Evolutionary conservation across 2,329 filamentous ascomycete species (phyloP), one percentile per base, ranked within the genome.

Genomic region (Aspergillus quadrilineatus): DNA sequence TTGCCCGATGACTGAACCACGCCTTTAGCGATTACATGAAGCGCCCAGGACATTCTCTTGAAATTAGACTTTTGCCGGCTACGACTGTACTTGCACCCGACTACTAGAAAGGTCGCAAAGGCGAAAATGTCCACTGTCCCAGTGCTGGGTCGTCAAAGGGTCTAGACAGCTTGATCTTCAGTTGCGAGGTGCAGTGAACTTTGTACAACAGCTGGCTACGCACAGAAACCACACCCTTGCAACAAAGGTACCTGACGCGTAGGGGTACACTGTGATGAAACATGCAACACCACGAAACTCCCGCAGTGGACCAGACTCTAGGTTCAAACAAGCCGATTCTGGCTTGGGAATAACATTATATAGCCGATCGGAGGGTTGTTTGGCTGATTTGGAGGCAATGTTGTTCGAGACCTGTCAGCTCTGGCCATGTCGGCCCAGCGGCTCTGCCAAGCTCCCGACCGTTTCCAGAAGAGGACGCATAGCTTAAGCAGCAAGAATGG

Each of bases 1-100:
- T 60, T 64, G 47, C 58, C 69, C 1, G 67, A 70, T 32, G 73
- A 73, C 52, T 74, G 71, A 74, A 53, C 5, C 3, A 15, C 4
- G 41, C n/a, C n/a, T 12, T 22, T 55, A n/a, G 5, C 7, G 30
- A 34, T 4, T 32, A 6, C 44, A 17, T 37, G 28, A 10, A n/a
- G 5, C 30, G 26, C 12, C 46, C 17, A n/a, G 32, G n/a, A 22
- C 9, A 47, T 47, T 17, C 14, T 32, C 26, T 14, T 30, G n/a
- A 32, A 12, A 50, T 6, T 26, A 28, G 29, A 3, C 30, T 6
- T 29, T 8, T n/a, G 32, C 12, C 22, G 9, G 17, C 8, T 26
- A 39, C 12, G 7, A 45, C 14, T 29, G 32, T 41, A 30, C 32
- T 15, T 36, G 17, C 17, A 10, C 30, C 6, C 2, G 41, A 52